Percentiles rank a stretch among this genome's conserved stretches.
Conservation (phyloP, 2,329 filamentous ascomycete species). For the Penicillium sp. region DNA sequence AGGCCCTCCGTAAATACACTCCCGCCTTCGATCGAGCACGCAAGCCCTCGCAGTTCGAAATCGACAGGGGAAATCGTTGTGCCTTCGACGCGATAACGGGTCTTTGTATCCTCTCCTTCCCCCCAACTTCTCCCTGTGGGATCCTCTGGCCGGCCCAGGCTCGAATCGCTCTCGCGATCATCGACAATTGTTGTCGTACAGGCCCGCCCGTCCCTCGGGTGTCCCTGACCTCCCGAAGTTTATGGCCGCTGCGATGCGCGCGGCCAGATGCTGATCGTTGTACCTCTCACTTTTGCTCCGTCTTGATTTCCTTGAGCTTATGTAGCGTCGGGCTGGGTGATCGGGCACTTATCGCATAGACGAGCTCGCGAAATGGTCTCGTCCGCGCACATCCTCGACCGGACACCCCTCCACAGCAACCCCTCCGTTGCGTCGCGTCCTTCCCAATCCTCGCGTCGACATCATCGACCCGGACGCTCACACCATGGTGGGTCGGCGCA, state of each 20-base stretch:
- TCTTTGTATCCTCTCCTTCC: no score
- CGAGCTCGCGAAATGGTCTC: conserved; percentile 30
- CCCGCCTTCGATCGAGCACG: no score
- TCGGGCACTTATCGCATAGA: not conserved
- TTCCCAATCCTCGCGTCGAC: conserved; percentile 54
- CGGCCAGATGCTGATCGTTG: conserved; percentile 14
- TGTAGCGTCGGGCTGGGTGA: no score
- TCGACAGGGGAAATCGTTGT: no score
- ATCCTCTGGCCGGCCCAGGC: no score
- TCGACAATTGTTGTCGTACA: not conserved
- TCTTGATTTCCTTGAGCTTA: not conserved
- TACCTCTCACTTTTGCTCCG: not conserved
- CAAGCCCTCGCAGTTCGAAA: no score
- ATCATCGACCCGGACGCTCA: conserved; percentile 68
- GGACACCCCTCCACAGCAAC: conserved; percentile 54
- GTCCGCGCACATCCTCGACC: conserved; percentile 44
- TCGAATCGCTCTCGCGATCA: no score
- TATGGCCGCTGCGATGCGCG: conserved; percentile 10
- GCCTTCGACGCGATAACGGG: no score
- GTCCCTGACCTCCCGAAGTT: not conserved
- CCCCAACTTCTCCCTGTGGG: no score
- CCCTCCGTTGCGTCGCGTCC: conserved; percentile 60
- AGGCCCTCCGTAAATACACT: no score
- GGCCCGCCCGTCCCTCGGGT: not conserved
- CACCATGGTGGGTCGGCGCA: conserved; percentile 67